A percentile compares a stretch with the other conserved stretches of the same genome.
Evolutionary conservation across 371 early-diverging fungal genomes (phyloP).

Genomic region (Rhizomucor miehei): DNA sequence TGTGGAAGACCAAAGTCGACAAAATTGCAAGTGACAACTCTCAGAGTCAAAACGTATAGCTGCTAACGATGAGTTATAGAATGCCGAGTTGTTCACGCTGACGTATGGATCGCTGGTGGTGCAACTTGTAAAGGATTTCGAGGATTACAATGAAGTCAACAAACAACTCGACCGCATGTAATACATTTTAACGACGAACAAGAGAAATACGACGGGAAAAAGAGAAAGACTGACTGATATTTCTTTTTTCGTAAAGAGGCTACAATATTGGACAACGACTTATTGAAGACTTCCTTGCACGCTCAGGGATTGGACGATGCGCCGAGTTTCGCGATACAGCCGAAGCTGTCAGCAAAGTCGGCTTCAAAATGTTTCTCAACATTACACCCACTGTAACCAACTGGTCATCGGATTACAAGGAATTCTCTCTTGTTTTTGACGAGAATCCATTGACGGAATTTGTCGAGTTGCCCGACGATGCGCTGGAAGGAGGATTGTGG

Average conservation of each 20-base stretch:
- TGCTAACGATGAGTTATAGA: slow-evolving; percentile 36
- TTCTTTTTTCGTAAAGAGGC: slow-evolving; percentile 63
- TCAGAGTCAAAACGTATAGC: neutral
- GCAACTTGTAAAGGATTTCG: slow-evolving; percentile 93
- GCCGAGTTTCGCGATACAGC: slow-evolving; percentile 89
- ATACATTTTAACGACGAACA: neutral
- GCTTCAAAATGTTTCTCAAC: slow-evolving; percentile 95
- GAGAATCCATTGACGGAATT: slow-evolving; percentile 96
- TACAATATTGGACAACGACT: slow-evolving; percentile 95
- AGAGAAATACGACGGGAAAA: too few species aligned
- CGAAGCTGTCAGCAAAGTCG: slow-evolving; percentile 91
- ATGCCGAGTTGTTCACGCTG: slow-evolving; percentile 94
- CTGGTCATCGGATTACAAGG: slow-evolving; percentile 80
- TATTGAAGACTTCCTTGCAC: slow-evolving; percentile 95
- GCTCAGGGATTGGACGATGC: slow-evolving; percentile 81
- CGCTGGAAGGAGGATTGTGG: slow-evolving; percentile 83
- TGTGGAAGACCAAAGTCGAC: slow-evolving; percentile 93
- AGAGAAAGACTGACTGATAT: neutral
- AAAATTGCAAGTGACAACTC: slow-evolving; percentile 72
- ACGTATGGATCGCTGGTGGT: slow-evolving; percentile 97
- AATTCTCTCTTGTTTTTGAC: slow-evolving; percentile 88
- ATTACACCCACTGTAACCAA: slow-evolving; percentile 80
- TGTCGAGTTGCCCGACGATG: slow-evolving; percentile 80
- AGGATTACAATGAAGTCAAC: slow-evolving; percentile 91
- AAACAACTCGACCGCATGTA: slow-evolving; percentile 96